Evolutionary conservation across 2,329 filamentous ascomycete species (phyloP), one percentile per base, ranked within the genome.

Genomic region (Exserohilum turcica): DNA sequence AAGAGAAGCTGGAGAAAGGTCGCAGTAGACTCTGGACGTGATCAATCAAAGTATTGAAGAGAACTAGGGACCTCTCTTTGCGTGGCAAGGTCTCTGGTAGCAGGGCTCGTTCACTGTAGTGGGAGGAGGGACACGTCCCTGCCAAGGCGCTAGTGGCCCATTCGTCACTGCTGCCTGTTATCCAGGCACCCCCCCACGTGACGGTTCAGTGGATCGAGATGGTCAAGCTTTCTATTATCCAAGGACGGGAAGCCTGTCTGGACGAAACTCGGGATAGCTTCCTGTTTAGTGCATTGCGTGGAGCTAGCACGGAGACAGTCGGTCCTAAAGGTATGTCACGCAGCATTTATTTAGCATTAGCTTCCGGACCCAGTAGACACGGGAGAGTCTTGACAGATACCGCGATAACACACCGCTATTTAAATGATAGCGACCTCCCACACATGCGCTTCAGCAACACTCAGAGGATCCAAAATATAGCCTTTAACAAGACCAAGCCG

Each of bases 111-210:
- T 43, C 42, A 51, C 31, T 46, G 39, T 43, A 35, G 35, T 40
- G 44, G 49, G 29, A 54, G 39, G 43, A 28, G 49, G 46, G 49
- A 56, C 53, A 56, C 53, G 49, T 56, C 39, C 37, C 24, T 44
- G 53, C 53, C 53, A 53, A 56, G 53, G 37, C 53, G 53, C 53
- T 56, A 56, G 40, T 18, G 29, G 46, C 12, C 24, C 16, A 51
- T 43, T 46, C 39, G 33, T 36, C 15, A 43, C 27, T 29, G 27
- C 38, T 52, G 46, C 31, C 51, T 49, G 38, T 35, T 43, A 24
- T 18, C 21, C 36, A 43, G 32, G 16, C 35, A n/a, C 36, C 24
- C 21, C 21, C 21, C 21, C 31, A 42, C n/a, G 28, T 42, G 44
- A 48, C n/a, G 31, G 27, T 13, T 8, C 5, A 24, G 37, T 29